Evolutionary conservation across 441 rosid genomes (phyloP).

Genomic region (Theobroma grandiflorum): DNA sequence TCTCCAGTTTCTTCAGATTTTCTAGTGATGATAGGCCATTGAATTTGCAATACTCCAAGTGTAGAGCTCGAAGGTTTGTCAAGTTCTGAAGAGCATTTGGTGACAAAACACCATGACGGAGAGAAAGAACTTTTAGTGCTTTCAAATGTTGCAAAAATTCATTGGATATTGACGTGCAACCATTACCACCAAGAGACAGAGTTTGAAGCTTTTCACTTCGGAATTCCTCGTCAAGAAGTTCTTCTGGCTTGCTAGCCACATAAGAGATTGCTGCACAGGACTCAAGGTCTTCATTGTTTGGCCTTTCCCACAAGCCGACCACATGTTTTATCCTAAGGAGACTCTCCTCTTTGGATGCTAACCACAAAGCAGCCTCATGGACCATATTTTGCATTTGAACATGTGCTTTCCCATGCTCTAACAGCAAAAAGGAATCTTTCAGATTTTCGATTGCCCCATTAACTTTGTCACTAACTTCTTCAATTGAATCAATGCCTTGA

Average conservation of each 20-base stretch:
- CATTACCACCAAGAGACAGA: neutral
- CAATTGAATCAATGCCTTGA: neutral
- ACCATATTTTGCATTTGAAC: neutral
- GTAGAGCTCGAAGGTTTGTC: neutral
- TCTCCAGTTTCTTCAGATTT: slow-evolving; percentile 4
- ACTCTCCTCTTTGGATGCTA: neutral
- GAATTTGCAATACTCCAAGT: neutral
- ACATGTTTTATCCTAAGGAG: neutral
- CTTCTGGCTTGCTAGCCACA: neutral
- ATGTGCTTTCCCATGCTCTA: neutral
- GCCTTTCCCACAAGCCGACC: neutral
- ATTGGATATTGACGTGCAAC: neutral
- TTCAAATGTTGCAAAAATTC: neutral
- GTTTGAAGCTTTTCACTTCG: slow-evolving; percentile 1
- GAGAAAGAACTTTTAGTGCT: neutral
- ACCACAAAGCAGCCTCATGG: slow-evolving; percentile 8
- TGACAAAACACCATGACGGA: neutral
- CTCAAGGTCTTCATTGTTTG: neutral
- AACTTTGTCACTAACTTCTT: neutral
- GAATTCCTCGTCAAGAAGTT: slow-evolving; percentile 1
- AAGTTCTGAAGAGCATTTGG: neutral
- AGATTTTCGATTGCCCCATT: neutral
- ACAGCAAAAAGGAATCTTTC: neutral
- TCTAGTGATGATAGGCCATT: neutral
- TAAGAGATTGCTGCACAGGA: slow-evolving; percentile 1